Evolutionary conservation across 192 early-diverging fungal species (phyloP), one percentile per base, ranked within the genome.

Genomic region (Mortierella alpina): DNA sequence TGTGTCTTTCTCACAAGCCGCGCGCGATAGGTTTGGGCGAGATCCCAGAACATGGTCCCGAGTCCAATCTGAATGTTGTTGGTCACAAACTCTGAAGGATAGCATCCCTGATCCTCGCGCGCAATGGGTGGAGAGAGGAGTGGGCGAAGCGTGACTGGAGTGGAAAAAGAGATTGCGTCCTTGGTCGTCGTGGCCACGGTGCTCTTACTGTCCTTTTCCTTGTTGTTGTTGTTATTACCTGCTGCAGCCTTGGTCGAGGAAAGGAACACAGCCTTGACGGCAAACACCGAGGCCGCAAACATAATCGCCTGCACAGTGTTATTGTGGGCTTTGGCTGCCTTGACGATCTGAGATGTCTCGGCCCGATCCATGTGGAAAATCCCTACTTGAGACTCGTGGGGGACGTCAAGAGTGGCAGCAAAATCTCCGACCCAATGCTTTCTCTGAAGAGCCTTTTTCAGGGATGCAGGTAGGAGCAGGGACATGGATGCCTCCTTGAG

Each of bases 351-450:
- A 4, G 49, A 18, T 17, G 73, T 75, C 39, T 75, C 73, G 9
- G 62, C 59, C 20, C 62, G 40, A 18, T 18, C 68, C 17, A 75
- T 47, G 39, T 48, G 45, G 51, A 58, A 55, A 2, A 61, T 47
- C 7, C 42, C 51, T 5, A 42, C 73, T 7, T 48, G 18, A 0
- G 66, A 68, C 50, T 63, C 65, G 17, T 75, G 56, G 5, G 58
- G 58, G 1, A 12, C 20, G 3, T 68, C 49, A 8, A 55, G 58
- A 0, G 65, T 56, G 18, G 73, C 73, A 44, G 67, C 73, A 58
- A 68, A 41, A 17, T 75, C 73, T n/a, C 73, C 73, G 0, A 66
- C 20, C 73, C 73, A 75, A 39, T 75, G 68, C 41, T 68, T 75
- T 22, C 42, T 22, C 18, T 75, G 66, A 31, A 68, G 14, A 0